phyloP scores from a whole-genome alignment of 805 yeast species.

The Candida parachauliodes region DNA sequence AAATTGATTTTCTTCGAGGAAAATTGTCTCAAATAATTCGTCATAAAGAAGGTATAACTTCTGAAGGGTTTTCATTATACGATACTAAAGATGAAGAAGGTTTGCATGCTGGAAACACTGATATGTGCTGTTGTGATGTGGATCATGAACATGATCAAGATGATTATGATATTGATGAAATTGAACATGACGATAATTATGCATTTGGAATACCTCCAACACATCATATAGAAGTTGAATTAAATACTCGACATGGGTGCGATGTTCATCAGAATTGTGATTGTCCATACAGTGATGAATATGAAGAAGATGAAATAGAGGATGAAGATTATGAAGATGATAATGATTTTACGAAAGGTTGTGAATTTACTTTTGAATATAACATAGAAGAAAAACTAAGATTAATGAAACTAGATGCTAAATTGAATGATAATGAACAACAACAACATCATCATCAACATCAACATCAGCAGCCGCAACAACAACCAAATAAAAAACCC shows the following conservation, averaged over 20 bases:
- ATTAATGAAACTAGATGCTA: conserved; percentile 25
- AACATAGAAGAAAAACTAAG: conserved; percentile 37
- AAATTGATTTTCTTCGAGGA: conserved; percentile 25
- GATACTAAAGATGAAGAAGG: conserved; percentile 40
- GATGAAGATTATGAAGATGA: conserved; percentile 14
- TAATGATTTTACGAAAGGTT: conserved; percentile 27
- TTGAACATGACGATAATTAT: conserved; percentile 23
- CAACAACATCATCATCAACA: no score
- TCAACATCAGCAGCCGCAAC: no score
- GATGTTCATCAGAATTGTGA: conserved; percentile 27
- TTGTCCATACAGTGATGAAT: conserved; percentile 18
- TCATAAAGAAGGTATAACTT: neutral
- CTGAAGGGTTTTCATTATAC: conserved; percentile 28
- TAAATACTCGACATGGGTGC: conserved; percentile 32
- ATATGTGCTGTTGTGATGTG: conserved; percentile 11
- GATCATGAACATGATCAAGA: conserved; percentile 20
- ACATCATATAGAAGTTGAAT: conserved; percentile 41
- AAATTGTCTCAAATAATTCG: conserved; percentile 24
- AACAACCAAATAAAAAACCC: conserved; percentile 2
- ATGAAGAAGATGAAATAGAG: conserved; percentile 14
- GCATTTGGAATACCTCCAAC: conserved; percentile 25
- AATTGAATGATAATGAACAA: conserved; percentile 5
- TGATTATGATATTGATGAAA: conserved; percentile 38
- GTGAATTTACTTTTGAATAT: conserved; percentile 45
- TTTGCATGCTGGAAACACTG: conserved; percentile 30